Conservation (phyloP, 306 rosid species). For the Quercus glauca region DNA sequence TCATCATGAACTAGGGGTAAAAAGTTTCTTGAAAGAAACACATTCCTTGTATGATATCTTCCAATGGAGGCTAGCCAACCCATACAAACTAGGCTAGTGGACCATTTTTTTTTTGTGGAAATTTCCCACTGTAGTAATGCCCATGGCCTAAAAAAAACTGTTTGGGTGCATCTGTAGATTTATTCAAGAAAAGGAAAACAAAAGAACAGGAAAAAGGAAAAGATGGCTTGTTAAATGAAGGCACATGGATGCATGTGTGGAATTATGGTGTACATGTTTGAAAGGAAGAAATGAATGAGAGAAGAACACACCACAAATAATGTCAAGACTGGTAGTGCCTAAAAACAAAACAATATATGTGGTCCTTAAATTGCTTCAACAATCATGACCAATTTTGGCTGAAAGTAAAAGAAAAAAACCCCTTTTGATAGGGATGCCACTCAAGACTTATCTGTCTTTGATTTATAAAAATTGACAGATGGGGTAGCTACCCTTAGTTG, state of each 20-base stretch:
- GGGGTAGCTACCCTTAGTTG: constrained; percentile 8
- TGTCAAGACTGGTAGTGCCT: constrained; percentile 9
- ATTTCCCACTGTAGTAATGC: background rate
- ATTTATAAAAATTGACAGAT: constrained; percentile 25
- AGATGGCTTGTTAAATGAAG: constrained; percentile 39
- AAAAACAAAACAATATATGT: constrained; percentile 9
- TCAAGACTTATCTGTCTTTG: constrained; percentile 20
- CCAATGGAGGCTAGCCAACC: background rate
- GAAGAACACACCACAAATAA: constrained; percentile 18
- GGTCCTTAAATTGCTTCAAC: constrained; percentile 34
- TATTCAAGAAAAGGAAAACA: constrained; percentile 5
- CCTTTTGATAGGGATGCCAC: constrained; percentile 31
- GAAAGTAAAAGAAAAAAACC: background rate
- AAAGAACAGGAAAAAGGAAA: constrained; percentile 9
- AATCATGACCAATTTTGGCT: constrained; percentile 24
- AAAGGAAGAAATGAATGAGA: constrained; percentile 33
- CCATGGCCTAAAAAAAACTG: background rate
- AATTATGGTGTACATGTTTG: constrained; percentile 28
- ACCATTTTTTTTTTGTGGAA: background rate
- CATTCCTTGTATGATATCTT: background rate
- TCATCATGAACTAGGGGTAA: background rate
- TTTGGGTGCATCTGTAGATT: background rate
- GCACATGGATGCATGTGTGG: constrained; percentile 79
- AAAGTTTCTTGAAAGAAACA: background rate
- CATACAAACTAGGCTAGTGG: constrained; percentile 1